Base-by-base conservation (phyloP, 164 flowering plant species). In the Piper betle region DNA sequence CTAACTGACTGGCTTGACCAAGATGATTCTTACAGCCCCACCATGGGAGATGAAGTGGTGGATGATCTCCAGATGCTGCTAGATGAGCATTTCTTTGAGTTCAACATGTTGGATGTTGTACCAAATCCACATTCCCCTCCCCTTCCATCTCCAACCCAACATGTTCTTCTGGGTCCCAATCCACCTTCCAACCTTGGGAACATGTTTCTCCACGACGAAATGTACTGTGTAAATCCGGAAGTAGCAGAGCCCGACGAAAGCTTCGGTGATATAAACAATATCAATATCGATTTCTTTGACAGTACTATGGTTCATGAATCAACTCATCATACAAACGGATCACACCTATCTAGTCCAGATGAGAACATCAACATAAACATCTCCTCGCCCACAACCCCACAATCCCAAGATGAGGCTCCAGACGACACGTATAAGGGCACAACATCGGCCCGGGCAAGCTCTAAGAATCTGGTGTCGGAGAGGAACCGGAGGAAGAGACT, bases 401-500 rank as follows among this genome's bases (percentile, higher is more conserved):
- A 53, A 6, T 57, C 48, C 2, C 68, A 50, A n/a, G 66, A 65
- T 1, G 68, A 66, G 5, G 66, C 62, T 3, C 33, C 33, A 25
- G 68, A 61, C 12, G 69, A 61, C 18, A 42, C 39, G 4, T 61
- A 53, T 6, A 60, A 61, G n/a, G 60, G n/a, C 8, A 57, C 62
- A 18, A 69, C 52, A 53, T 48, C 48, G 9, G 59, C 61, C 4
- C 37, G 40, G 8, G 43, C 46, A 43, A 69, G 57, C 60, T 65
- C 69, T 53, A 73, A 69, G 59, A 73, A 73, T 19, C 58, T 73
- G 60, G 65, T 69, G 2, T 69, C 76, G 12, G 76, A 73, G 62
- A 73, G 76, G 65, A 73, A 73, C 55, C 37, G 76, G 33, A 66
- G 76, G 62, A 69, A 69, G 68, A 60, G 72, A 55, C 65, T 73